phyloP scores from a whole-genome alignment of 257 asterid species.

The Eustoma russellianum region DNA sequence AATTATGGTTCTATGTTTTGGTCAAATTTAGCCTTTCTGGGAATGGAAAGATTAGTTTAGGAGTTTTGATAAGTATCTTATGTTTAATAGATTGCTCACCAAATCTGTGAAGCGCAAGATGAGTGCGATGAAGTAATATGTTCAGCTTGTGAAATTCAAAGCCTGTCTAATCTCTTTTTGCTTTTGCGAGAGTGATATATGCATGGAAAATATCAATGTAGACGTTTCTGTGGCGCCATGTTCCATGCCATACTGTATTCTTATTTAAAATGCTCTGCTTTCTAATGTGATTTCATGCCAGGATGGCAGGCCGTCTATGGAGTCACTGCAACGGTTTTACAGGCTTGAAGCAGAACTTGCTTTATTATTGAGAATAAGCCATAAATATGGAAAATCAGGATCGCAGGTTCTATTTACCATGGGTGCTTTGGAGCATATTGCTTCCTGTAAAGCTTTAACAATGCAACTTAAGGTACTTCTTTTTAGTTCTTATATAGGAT shows the following conservation, averaged over 20 bases:
- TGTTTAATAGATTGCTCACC: no score
- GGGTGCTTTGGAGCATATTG: slow-evolving; percentile 75
- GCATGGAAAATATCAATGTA: neutral
- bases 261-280: neutral
- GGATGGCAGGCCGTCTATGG: slow-evolving; percentile 74
- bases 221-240: neutral
- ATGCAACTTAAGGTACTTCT: slow-evolving; percentile 58
- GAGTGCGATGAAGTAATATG: no score
- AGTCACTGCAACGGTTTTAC: slow-evolving; percentile 84
- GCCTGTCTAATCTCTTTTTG: no score
- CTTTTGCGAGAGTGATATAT: neutral
- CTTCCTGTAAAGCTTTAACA: slow-evolving; percentile 63
- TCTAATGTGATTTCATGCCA: slow-evolving; percentile 17
- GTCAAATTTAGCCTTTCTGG: no score
- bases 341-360: slow-evolving; percentile 85
- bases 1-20: no score
- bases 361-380: slow-evolving; percentile 73
- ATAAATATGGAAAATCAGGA: slow-evolving; percentile 82
- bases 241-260: neutral
- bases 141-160: no score
- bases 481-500: neutral
- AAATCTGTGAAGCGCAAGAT: no score
- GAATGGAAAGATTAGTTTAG: no score
- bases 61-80: no score
- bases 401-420: slow-evolving; percentile 84